phyloP scores from a whole-genome alignment of 352 stramenopile genomes.

The Phytophthora hibernalis region DNA sequence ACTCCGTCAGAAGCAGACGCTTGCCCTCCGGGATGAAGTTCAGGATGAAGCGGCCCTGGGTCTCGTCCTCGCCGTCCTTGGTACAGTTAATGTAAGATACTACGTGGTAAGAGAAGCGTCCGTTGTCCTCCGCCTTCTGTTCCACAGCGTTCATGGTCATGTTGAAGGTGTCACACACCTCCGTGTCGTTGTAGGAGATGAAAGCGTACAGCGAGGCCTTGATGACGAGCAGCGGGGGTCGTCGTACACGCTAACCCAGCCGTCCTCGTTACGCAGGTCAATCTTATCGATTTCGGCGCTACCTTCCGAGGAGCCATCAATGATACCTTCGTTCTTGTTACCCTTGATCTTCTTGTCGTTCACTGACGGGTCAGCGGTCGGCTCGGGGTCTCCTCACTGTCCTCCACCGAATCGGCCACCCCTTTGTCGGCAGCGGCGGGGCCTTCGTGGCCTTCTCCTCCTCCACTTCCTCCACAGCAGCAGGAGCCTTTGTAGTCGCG shows the following conservation, averaged over 20 bases:
- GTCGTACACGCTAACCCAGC: constrained; percentile 86
- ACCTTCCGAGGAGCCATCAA: constrained; percentile 81
- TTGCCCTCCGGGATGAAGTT: constrained; percentile 88
- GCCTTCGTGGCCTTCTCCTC: constrained; percentile 10
- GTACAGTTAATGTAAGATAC: constrained; percentile 89
- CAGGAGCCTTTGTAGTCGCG: constrained; percentile 2
- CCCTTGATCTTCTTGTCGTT: constrained; percentile 81
- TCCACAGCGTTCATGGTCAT: constrained; percentile 89
- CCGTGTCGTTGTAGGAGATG: constrained; percentile 86
- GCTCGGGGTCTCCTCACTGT: constrained; percentile 17
- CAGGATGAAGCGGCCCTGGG: constrained; percentile 79
- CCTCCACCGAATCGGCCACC: constrained; percentile 5
- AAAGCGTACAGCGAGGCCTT: constrained; percentile 89
- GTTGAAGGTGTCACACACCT: constrained; percentile 86
- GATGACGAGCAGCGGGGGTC: constrained; percentile 79
- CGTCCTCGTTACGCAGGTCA: constrained; percentile 71
- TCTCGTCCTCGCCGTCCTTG: constrained; percentile 77
- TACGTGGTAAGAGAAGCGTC: constrained; percentile 80
- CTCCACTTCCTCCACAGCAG: constrained; percentile 12
- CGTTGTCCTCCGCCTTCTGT: constrained; percentile 78
- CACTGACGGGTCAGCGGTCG: constrained; percentile 18
- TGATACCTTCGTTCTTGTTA: constrained; percentile 76
- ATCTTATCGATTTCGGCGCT: constrained; percentile 89
- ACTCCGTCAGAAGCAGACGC: constrained; percentile 80
- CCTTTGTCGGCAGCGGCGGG: constrained; percentile 24